Evolutionary conservation across 208 protist species (phyloP).

Genomic region (Angomonas ambiguus): DNA sequence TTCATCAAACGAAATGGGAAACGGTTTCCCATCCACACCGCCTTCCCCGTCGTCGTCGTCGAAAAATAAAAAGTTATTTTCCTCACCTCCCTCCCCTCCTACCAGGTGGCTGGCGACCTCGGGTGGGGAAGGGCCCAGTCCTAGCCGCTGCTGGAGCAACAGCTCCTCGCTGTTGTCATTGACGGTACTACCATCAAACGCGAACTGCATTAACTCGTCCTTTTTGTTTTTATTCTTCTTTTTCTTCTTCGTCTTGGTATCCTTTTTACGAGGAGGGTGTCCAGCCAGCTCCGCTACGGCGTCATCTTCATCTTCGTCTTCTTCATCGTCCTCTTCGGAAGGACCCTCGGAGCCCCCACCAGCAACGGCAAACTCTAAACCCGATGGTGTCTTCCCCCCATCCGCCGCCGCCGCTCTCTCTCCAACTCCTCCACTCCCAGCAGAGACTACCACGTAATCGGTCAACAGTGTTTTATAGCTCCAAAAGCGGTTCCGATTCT

Average conservation of each 20-base stretch:
- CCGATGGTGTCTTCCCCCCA: neutral
- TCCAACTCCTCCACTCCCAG: constrained; percentile 6
- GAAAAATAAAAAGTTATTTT: neutral
- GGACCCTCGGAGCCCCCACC: neutral
- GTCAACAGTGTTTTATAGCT: constrained; percentile 75
- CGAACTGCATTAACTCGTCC: constrained; percentile 5
- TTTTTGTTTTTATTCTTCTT: neutral
- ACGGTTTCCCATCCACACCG: constrained; percentile 8
- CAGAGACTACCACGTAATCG: constrained; percentile 70
- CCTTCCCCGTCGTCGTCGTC: neutral
- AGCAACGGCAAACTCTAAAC: neutral
- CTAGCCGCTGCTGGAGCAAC: too few relatives aligned
- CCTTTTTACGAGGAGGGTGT: neutral
- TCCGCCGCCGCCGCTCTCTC: constrained; percentile 5
- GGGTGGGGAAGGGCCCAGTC: too few relatives aligned
- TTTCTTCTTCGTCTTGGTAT: neutral
- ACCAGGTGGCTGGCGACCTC: too few relatives aligned
- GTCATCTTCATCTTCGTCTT: neutral
- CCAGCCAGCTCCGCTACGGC: neutral
- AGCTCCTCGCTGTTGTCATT: constrained; percentile 27
- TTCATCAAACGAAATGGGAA: constrained; percentile 66
- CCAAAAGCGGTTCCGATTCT: constrained; percentile 54
- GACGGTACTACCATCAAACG: constrained; percentile 7
- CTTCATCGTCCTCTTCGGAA: constrained; percentile 1
- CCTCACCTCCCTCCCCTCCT: neutral